Base-by-base conservation (phyloP, 208 protist species). In the Acanthamoeba lenticulata region DNA sequence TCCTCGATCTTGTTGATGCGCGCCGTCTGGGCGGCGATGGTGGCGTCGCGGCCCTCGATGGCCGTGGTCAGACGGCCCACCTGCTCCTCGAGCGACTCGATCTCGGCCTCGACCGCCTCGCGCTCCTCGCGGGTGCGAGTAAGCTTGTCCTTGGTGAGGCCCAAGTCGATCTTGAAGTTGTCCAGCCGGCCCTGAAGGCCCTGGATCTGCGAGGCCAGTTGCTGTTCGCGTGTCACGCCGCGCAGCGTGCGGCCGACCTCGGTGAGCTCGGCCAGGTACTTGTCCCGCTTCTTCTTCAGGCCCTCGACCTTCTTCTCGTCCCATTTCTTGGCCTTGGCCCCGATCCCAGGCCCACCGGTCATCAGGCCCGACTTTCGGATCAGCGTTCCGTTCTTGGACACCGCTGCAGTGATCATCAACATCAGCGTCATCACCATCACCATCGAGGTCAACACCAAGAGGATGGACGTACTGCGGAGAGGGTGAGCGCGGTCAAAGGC, bases 341-440 rank as follows among this genome's bases (percentile, higher is more conserved):
- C 97, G 7, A 98, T 97, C 13, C 96, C 95, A 17, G 97, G 88
- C 89, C 99, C 99, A 93, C 99, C 98, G 92, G 99, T 98, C 95
- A 99, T 98, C 11, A 98, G 95, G 74, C 99, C 99, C 90, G 98
- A 98, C 94, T 99, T 99, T 34, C 98, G 95, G 38, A 99, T 98
- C 17, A 98, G 95, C 13, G 98, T 98, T 86, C 99, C 99, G 88
- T 99, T 98, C 34, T 99, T 55, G 29, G 99, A 99, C 9, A 99
- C 98, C 0, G 99, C 98, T 86, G 38, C 15, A 24, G 24, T 6
- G 38, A 15, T 5, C 1, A 15, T 81, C 21, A 32, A 11, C 5
- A 19, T 47, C 17, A 45, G 69, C 6, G 24, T 85, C 5, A 85
- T 27, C 6, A 36, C 42, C 45, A 40, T 74, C 27, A 65, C 17